A percentile compares a stretch with the other conserved stretches of the same genome.
phyloP scores from a whole-genome alignment of 495 filamentous ascomycete species.

The Penicillium odoratum region DNA sequence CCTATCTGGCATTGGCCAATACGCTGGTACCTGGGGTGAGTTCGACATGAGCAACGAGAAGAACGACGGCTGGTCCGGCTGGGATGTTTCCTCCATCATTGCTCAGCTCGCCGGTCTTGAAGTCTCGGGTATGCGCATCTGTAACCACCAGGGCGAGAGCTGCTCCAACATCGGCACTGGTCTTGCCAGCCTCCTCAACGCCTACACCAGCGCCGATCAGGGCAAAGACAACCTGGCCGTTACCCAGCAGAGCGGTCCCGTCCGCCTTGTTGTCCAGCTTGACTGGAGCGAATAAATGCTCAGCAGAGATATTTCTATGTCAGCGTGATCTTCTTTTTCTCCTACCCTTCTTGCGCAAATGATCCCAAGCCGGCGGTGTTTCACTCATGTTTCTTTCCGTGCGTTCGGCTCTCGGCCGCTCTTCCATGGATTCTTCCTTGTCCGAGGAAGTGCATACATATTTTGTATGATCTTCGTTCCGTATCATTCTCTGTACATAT shows the following conservation, averaged over 20 bases:
- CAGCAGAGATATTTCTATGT: constrained; percentile 1
- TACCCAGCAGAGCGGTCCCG: constrained; percentile 14
- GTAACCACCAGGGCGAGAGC: constrained; percentile 26
- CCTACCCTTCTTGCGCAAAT: constrained; percentile 23
- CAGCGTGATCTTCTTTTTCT: constrained; percentile 10
- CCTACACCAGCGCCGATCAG: constrained; percentile 35
- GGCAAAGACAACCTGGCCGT: constrained; percentile 25
- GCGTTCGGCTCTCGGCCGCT: constrained; percentile 4
- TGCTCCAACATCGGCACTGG: constrained; percentile 39
- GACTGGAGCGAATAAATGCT: constrained; percentile 32
- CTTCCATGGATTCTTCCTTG: constrained; percentile 12
- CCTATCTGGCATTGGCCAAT: constrained; percentile 35
- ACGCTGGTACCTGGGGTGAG: constrained; percentile 53
- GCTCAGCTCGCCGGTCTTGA: constrained; percentile 31
- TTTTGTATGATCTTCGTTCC: constrained; percentile 20
- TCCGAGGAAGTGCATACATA: constrained; percentile 21
- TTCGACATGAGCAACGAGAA: constrained; percentile 52
- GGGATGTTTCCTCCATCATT: constrained; percentile 56
- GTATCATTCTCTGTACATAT: constrained; percentile 34
- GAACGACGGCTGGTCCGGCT: constrained; percentile 48
- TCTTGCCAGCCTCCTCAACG: constrained; percentile 26
- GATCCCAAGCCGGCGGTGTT: constrained; percentile 13
- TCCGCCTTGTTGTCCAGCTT: constrained; percentile 38
- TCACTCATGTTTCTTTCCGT: neutral
- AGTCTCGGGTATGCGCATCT: constrained; percentile 47